Conservation (phyloP, 2,329 filamentous ascomycete species). For the Atkinsonella texensis region DNA sequence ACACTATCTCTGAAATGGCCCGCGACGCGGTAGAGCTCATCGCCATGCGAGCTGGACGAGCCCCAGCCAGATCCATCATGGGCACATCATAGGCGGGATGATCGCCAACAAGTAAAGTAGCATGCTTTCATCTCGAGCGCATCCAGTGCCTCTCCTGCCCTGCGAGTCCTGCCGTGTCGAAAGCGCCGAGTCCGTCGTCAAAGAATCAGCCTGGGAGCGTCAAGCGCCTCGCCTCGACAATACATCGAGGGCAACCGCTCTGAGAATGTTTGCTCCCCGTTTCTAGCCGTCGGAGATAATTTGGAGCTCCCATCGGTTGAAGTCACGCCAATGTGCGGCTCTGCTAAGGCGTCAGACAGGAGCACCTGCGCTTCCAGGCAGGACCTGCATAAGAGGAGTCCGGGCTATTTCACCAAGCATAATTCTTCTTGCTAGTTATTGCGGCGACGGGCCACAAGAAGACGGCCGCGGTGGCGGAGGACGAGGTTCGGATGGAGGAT, state of each 20-base stretch:
- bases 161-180: constrained; percentile 50
- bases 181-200: constrained; percentile 47
- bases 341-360: constrained; percentile 14
- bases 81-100: constrained; percentile 88
- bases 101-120: constrained; percentile 79
- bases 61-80: constrained; percentile 48
- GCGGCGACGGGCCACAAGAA: constrained; percentile 76
- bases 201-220: constrained; percentile 52
- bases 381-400: constrained; percentile 59
- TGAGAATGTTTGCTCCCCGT: constrained; percentile 54
- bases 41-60: constrained; percentile 54
- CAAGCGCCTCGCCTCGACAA: constrained; percentile 55
- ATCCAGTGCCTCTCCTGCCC: constrained; percentile 46
- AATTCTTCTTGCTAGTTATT: constrained; percentile 69
- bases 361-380: constrained; percentile 49
- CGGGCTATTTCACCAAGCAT: constrained; percentile 45
- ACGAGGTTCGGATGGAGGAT: constrained; percentile 65
- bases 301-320: constrained; percentile 36
- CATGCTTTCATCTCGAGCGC: constrained; percentile 36
- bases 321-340: constrained; percentile 28
- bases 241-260: constrained; percentile 53
- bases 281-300: constrained; percentile 48
- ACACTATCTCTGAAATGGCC: constrained; percentile 79
- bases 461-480: constrained; percentile 53
- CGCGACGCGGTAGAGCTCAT: constrained; percentile 60